Conservation (phyloP, 2,329 filamentous ascomycete genomes). For the Ilyonectria sp. region DNA sequence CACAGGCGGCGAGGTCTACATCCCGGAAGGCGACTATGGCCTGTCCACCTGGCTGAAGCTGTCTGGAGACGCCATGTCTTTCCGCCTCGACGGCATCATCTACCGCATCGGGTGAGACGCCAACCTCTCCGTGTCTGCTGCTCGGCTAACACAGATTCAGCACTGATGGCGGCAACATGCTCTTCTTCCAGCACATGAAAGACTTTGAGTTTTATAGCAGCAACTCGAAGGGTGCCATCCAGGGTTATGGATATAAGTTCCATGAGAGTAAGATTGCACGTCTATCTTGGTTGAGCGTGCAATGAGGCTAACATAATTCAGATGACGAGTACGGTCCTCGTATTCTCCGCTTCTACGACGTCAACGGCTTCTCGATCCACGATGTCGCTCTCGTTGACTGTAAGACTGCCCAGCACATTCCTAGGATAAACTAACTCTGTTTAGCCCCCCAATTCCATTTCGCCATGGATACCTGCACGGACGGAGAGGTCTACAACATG, state of each 20-base stretch:
- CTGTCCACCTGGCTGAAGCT: slow-evolving; percentile 37
- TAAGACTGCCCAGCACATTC: neutral
- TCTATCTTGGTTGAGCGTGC: too few relatives aligned
- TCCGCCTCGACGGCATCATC: slow-evolving; percentile 39
- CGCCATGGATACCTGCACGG: slow-evolving; percentile 36
- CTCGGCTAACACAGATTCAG: slow-evolving; percentile 14
- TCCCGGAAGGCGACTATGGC: slow-evolving; percentile 40
- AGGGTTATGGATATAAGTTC: slow-evolving; percentile 39
- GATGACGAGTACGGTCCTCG: slow-evolving; percentile 38
- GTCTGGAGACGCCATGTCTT: slow-evolving; percentile 37
- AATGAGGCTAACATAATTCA: slow-evolving; percentile 4
- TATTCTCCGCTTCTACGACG: slow-evolving; percentile 37
- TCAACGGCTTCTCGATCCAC: slow-evolving; percentile 40
- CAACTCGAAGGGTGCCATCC: slow-evolving; percentile 40
- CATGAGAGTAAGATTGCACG: slow-evolving; percentile 24
- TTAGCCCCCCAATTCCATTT: slow-evolving; percentile 38
- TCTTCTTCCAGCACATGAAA: slow-evolving; percentile 39
- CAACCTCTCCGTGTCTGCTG: rapidly evolving
- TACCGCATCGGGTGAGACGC: slow-evolving; percentile 37
- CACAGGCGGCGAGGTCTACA: slow-evolving; percentile 36
- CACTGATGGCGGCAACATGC: slow-evolving; percentile 35
- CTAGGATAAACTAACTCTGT: neutral
- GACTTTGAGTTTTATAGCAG: slow-evolving; percentile 44
- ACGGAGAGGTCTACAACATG: slow-evolving; percentile 42
- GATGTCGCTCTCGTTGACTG: slow-evolving; percentile 40